Evolutionary conservation across 2,329 filamentous ascomycete species (phyloP), one percentile per base, ranked within the genome.

Genomic region (Akanthomyces lecanii): DNA sequence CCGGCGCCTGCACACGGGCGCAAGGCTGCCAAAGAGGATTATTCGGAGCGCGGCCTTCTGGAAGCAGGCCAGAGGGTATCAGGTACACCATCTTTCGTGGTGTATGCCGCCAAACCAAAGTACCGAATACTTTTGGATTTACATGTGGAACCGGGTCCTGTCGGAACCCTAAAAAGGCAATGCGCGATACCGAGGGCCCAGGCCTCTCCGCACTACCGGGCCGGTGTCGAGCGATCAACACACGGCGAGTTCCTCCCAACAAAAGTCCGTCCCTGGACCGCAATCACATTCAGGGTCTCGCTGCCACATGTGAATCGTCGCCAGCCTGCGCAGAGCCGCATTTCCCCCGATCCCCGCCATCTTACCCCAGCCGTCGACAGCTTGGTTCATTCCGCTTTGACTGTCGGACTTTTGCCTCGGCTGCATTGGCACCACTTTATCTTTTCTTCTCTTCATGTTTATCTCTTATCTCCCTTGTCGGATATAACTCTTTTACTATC

Each of bases 121-220:
- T 61, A 28, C 3, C 40, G 5, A 23, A 18, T 5, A 53, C 58
- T 61, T 53, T 53, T 38, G 11, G 11, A 42, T 42, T 38, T 18
- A 21, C 58, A 61, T 61, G 58, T 61, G 58, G 58, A 36, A 53
- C 48, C 57, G 58, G 58, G 50, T 38, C 50, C 50, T 54, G 50
- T 54, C 58, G 58, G 58, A 61, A 61, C 48, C 33, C 58, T 5
- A 54, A 61, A 53, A 21, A 10, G 58, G 58, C 36, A 61, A 36
- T 45, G 25, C 33, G 58, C 48, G 50, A 52, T 33, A 47, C 58
- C 50, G 58, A 61, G 48, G 50, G 16, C 40, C 48, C 21, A 30
- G 48, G 14, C 23, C 8, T 14, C 56, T 40, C 47, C 47, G 10
- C 36, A 25, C 23, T 8, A 10, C 56, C 25, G 47, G 23, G 23